Evolutionary conservation across 192 early-diverging fungal species (phyloP).

Genomic region (Coemansia sp.): DNA sequence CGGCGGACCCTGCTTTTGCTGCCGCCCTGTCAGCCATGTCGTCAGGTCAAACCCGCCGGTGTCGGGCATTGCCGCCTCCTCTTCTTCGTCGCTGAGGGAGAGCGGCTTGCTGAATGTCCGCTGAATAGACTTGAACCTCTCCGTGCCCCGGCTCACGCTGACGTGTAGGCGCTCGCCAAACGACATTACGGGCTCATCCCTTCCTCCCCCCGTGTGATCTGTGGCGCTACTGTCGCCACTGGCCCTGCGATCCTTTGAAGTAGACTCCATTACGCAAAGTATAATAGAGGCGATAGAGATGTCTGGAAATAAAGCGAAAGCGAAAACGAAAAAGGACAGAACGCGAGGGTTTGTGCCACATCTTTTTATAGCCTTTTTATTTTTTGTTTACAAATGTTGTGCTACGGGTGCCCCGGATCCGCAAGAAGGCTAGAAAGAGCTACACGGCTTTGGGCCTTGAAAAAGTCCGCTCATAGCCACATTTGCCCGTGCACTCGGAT

Average conservation of each 20-base stretch:
- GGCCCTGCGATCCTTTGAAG: background rate
- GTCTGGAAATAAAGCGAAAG: too few species aligned
- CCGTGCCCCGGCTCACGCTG: slow-evolving; percentile 31
- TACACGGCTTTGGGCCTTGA: too few species aligned
- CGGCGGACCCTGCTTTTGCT: slow-evolving; percentile 33
- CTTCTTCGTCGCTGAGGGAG: slow-evolving; percentile 26
- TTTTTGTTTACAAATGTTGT: too few species aligned
- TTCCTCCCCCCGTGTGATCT: background rate
- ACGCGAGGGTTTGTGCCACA: too few species aligned
- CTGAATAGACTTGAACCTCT: slow-evolving; percentile 41
- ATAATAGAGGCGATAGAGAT: too few species aligned
- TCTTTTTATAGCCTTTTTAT: too few species aligned
- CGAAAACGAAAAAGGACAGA: too few species aligned
- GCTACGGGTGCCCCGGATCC: too few species aligned
- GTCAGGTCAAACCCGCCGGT: slow-evolving; percentile 22
- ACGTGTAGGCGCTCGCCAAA: slow-evolving; percentile 53
- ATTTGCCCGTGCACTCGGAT: too few species aligned
- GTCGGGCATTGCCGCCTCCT: slow-evolving; percentile 9
- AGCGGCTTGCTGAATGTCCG: slow-evolving; percentile 40
- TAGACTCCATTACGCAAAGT: background rate
- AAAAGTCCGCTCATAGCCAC: too few species aligned
- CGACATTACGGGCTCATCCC: slow-evolving; percentile 24
- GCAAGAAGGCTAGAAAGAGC: too few species aligned
- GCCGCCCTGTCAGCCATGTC: slow-evolving; percentile 30
- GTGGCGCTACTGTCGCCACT: slow-evolving; percentile 4